Conservation (phyloP, 768 basidiomycete species). For the Rhodotorula graminis region DNA sequence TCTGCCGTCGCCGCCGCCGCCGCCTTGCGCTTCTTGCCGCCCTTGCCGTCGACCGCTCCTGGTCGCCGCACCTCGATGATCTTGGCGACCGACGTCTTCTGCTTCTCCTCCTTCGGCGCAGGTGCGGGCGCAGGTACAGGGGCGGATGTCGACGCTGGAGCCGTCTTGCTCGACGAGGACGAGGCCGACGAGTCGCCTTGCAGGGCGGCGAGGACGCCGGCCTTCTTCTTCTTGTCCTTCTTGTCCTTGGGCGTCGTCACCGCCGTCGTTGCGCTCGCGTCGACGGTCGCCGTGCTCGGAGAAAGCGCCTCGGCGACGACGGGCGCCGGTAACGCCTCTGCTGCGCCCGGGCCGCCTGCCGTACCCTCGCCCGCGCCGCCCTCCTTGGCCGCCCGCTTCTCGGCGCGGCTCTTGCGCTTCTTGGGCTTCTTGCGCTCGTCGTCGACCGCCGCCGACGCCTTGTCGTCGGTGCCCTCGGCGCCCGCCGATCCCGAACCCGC, state of each 20-base stretch:
- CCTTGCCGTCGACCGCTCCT: conserved; percentile 5
- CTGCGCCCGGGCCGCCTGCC: not conserved
- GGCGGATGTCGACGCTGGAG: not conserved
- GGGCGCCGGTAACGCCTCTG: not conserved
- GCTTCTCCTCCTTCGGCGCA: not conserved
- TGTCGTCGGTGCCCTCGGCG: not conserved
- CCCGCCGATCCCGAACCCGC: not conserved
- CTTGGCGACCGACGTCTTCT: conserved; percentile 30
- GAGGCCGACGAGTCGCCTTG: not conserved
- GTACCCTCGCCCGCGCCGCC: not conserved
- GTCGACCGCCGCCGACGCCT: not conserved
- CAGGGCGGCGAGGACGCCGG: conserved; percentile 24
- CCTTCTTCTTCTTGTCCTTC: conserved; percentile 14
- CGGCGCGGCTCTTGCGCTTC: not conserved
- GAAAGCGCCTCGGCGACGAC: not conserved
- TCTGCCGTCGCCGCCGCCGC: not conserved
- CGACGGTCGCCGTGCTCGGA: too few species aligned
- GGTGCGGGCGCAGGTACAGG: not conserved
- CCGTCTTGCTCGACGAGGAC: not conserved
- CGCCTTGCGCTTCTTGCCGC: conserved; percentile 3
- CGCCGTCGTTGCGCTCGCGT: not conserved
- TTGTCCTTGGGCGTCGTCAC: not conserved
- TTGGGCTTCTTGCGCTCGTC: conserved; percentile 12
- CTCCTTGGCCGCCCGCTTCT: not conserved
- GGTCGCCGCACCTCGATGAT: conserved; percentile 34